A percentile compares a stretch with the other conserved stretches of the same genome.
Evolutionary conservation across 352 stramenopile species (phyloP).

Genomic region (Globisporangium spiculum): DNA sequence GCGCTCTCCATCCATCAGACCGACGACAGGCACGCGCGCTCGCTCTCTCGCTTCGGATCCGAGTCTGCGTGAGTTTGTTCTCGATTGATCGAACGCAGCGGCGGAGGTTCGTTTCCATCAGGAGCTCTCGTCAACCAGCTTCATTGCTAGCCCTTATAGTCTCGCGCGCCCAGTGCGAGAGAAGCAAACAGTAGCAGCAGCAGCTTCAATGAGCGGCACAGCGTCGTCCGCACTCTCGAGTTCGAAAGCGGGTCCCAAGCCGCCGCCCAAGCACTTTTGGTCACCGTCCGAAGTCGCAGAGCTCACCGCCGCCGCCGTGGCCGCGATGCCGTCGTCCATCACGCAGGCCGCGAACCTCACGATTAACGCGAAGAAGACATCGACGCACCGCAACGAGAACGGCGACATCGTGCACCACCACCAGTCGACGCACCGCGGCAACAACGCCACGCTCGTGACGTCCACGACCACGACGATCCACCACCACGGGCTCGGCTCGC

Average conservation of each 20-base stretch:
- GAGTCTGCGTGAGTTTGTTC: neutral
- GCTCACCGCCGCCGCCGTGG: constrained; percentile 69
- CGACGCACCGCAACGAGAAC: constrained; percentile 66
- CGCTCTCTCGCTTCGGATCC: neutral
- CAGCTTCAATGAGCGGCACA: constrained; percentile 40
- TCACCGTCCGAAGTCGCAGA: constrained; percentile 75
- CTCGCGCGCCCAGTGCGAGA: neutral
- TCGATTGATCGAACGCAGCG: constrained; percentile 3
- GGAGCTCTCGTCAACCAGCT: neutral
- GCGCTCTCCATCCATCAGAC: neutral
- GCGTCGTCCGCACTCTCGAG: constrained; percentile 17
- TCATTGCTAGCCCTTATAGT: neutral
- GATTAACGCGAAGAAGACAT: constrained; percentile 44
- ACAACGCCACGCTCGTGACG: constrained; percentile 70
- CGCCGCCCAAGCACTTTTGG: constrained; percentile 61
- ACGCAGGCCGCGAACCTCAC: constrained; percentile 42
- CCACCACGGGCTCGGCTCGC: constrained; percentile 37
- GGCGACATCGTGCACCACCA: constrained; percentile 77
- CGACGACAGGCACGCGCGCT: neutral
- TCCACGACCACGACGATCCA: constrained; percentile 81
- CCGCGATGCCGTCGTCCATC: constrained; percentile 61
- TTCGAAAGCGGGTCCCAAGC: constrained; percentile 20
- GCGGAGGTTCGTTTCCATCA: constrained; percentile 1
- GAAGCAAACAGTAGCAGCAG: neutral
- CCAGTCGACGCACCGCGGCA: constrained; percentile 67